A percentile compares a stretch with the other conserved stretches of the same genome.
phyloP scores from a whole-genome alignment of 345 rosid species.

The Nephelium lappaceum region DNA sequence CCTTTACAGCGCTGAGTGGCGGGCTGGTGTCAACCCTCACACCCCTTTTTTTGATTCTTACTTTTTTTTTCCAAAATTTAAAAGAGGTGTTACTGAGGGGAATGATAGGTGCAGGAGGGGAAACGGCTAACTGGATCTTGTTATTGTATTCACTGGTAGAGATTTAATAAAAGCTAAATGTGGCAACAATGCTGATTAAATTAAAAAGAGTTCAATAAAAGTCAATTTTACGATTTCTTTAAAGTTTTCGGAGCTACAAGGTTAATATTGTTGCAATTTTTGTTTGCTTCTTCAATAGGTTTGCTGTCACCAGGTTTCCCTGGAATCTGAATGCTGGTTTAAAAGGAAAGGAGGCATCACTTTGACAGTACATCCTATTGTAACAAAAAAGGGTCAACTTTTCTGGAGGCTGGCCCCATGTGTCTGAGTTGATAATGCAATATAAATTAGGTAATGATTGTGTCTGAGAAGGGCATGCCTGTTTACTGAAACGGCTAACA shows the following conservation, averaged over 20 bases:
- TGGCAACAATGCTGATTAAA: too few relatives aligned
- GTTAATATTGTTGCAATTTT: not conserved
- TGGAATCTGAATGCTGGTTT: not conserved
- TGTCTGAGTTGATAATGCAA: not conserved
- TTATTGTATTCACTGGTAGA: too few relatives aligned
- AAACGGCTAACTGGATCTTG: too few relatives aligned
- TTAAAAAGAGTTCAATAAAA: not conserved
- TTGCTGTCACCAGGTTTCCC: not conserved
- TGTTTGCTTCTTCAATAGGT: not conserved
- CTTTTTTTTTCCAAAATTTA: too few relatives aligned
- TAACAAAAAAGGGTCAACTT: not conserved
- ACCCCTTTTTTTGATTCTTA: too few relatives aligned
- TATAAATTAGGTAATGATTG: not conserved
- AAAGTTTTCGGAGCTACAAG: not conserved
- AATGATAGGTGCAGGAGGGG: too few relatives aligned
- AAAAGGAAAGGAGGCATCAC: not conserved
- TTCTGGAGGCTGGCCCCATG: too few relatives aligned
- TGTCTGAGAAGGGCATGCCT: not conserved
- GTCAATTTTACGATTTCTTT: not conserved
- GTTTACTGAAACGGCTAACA: not conserved
- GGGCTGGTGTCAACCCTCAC: too few relatives aligned
- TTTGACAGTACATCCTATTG: not conserved
- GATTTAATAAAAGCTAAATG: too few relatives aligned
- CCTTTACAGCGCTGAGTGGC: too few relatives aligned
- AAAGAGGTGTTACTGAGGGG: too few relatives aligned